Conservation (phyloP, 2,329 filamentous ascomycete species). For the Parastagonospora nodorum region DNA sequence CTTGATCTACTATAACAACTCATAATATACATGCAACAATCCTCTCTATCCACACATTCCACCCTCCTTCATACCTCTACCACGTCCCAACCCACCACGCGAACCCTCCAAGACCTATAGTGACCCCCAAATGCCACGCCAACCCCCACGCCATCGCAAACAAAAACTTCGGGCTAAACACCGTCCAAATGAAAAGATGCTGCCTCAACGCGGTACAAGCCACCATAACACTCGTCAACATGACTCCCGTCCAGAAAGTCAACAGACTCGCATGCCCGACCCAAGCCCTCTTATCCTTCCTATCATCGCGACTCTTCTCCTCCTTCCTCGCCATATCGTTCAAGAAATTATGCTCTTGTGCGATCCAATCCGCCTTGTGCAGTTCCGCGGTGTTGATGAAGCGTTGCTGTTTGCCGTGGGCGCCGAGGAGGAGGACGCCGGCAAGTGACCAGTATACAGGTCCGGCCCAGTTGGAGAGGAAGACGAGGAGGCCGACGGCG, state of each 20-base stretch:
- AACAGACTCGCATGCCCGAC: slow-evolving; percentile 63
- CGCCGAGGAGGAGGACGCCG: slow-evolving; percentile 59
- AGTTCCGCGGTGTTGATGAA: slow-evolving; percentile 23
- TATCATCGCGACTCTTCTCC: slow-evolving; percentile 11
- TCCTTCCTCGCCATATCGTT: slow-evolving; percentile 24
- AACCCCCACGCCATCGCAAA: slow-evolving; percentile 89
- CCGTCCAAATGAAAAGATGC: slow-evolving; percentile 97
- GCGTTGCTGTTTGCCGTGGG: slow-evolving; percentile 20
- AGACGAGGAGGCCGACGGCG: slow-evolving; percentile 83
- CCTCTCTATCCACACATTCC: not conserved
- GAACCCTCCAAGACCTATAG: slow-evolving; percentile 38
- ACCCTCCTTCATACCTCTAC: slow-evolving; percentile 15
- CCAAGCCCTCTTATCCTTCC: slow-evolving; percentile 16
- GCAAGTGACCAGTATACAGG: slow-evolving; percentile 84
- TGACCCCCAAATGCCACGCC: slow-evolving; percentile 71
- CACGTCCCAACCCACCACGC: slow-evolving; percentile 41
- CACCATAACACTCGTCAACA: slow-evolving; percentile 77
- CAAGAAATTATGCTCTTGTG: slow-evolving; percentile 33
- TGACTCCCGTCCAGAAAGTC: slow-evolving; percentile 72
- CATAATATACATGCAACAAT: too few species aligned
- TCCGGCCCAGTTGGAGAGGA: slow-evolving; percentile 88
- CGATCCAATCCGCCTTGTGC: slow-evolving; percentile 35
- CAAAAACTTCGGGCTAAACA: slow-evolving; percentile 95
- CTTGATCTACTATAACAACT: too few species aligned
- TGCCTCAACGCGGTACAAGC: slow-evolving; percentile 83